Base-by-base conservation (phyloP, 1,284 basidiomycete genomes). In the Cryptococcus hybrid region DNA sequence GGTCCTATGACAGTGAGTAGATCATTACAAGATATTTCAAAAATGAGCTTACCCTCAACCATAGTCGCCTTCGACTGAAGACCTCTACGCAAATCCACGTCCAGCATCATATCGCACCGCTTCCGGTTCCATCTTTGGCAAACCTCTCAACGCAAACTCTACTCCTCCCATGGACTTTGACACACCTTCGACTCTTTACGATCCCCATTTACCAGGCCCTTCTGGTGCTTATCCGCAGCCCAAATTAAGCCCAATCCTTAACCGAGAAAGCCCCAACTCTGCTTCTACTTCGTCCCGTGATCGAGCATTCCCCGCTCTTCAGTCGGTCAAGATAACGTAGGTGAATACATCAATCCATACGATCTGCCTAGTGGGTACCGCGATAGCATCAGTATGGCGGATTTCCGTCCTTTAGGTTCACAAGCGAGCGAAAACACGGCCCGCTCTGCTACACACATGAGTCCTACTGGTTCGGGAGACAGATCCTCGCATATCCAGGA, bases 171-270 rank as follows among this genome's bases (percentile, higher is more conserved):
- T 55, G 15, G 62, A 59, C 1, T 64, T 57, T 42, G 62, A 61
- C 36, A 58, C 62, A 18, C 62, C 62, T 9, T 54, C 54, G 0
- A 62, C 60, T 5, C 44, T 64, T 11, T 64, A 62, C 39, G 63
- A 64, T 39, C 63, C 60, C 2, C 51, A 51, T 37, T 18, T 61
- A 3, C 30, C 56, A 12, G 60, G 51, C 12, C 59, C 55, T 0
- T 35, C 38, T 18, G 47, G 45, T 13, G 24, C 12, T 3, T 61
- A 61, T 34, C 59, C 59, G 8, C 35, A 50, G 48, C 30, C 30
- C 11, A 11, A 37, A n/a, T 5, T 35, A 24, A 51, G 47, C 13
- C 47, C 44, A 5, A 52, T 55, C n/a, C 11, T 9, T 3, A 15
- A 8, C 5, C n/a, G 18, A 7, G 5, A 24, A 11, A 18, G 51